Conservation (phyloP, 2,329 filamentous ascomycete genomes). For the Nannizzia gypsea region DNA sequence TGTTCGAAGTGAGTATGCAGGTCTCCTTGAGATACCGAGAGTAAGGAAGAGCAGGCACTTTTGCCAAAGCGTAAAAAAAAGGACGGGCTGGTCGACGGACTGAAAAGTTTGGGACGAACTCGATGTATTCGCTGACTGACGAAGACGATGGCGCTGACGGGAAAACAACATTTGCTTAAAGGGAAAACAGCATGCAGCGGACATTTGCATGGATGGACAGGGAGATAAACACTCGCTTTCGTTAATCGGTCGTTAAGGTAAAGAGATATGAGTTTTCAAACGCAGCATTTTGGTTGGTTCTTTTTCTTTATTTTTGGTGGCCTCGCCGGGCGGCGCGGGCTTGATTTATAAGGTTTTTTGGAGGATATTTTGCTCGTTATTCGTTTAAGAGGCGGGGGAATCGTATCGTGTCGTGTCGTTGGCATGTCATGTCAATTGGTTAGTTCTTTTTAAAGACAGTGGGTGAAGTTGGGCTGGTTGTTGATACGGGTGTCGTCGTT, state of each 20-base stretch:
- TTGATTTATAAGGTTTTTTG: background rate
- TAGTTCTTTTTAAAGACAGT: background rate
- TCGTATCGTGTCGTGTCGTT: background rate
- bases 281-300: background rate
- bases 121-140: constrained; percentile 3
- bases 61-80: background rate
- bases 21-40: background rate
- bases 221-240: background rate
- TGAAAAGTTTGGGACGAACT: background rate
- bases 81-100: background rate
- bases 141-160: background rate
- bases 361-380: background rate
- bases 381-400: background rate
- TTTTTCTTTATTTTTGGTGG: background rate
- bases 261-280: background rate
- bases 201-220: background rate
- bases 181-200: background rate
- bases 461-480: background rate
- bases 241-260: constrained; percentile 1
- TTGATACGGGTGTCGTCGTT: background rate
- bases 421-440: background rate
- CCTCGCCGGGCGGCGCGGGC: background rate
- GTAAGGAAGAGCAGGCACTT: background rate
- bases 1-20: background rate
- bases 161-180: background rate